Percentiles rank a stretch among this genome's conserved stretches.
phyloP scores from a whole-genome alignment of 306 rosid genomes.

The Rosa multiflora region DNA sequence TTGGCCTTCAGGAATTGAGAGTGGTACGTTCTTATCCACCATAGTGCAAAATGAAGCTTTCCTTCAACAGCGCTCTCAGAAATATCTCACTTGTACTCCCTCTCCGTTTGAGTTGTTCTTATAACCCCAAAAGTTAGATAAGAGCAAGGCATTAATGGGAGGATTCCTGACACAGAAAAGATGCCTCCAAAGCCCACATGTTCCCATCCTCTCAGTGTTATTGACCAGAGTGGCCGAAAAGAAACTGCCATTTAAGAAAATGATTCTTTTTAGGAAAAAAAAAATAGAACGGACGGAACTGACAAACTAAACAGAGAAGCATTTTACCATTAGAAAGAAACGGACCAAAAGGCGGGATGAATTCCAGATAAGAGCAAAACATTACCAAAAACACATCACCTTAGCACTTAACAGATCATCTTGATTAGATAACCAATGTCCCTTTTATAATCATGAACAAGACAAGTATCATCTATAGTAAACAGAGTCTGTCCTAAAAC shows the following conservation, averaged over 20 bases:
- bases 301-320: neutral
- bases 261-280: neutral
- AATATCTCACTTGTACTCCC: neutral
- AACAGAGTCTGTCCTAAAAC: neutral
- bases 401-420: neutral
- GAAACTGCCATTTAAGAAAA: conserved; percentile 1
- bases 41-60: neutral
- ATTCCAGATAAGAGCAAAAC: neutral
- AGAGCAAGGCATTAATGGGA: conserved; percentile 15
- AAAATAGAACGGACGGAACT: neutral
- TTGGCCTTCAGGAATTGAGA: neutral
- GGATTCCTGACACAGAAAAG: neutral
- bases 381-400: neutral
- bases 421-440: neutral
- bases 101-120: neutral
- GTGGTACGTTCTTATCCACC: neutral
- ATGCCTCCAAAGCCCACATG: conserved; percentile 7
- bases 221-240: neutral
- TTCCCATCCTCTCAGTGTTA: neutral
- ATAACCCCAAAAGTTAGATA: neutral
- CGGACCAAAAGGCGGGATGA: neutral
- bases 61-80: neutral
- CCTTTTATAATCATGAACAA: neutral
- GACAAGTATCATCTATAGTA: neutral
- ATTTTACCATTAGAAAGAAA: neutral